Evolutionary conservation across 2,329 filamentous ascomycete species (phyloP), one percentile per base, ranked within the genome.

Genomic region (Cladophialophora carrionii): DNA sequence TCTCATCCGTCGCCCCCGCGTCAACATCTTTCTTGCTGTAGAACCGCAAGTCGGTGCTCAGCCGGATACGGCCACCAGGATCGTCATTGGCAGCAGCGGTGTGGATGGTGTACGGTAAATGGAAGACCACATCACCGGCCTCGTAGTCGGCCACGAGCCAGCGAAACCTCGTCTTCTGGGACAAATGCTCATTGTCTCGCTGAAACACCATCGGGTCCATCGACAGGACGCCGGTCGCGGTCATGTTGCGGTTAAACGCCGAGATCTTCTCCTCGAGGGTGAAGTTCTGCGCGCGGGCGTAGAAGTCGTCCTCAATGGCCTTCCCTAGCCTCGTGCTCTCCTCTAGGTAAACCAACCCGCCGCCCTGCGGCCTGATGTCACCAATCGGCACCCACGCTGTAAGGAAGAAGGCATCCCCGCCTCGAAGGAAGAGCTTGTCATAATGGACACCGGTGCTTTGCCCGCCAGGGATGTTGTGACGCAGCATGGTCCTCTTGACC

Each of bases 21-120:
- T 78, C 76, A 26, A 54, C 55, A 20, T 68, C 66, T 26, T 63
- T 65, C 56, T 66, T 63, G 37, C 61, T 49, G 67, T 77, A 78
- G 69, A 79, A 81, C 46, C 78, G 70, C 67, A 81, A 66, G 72
- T 81, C 79, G 4, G 78, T 79, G 61, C 75, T 76, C 63, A 81
- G 61, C 56, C 79, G 64, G 53, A 80, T 81, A 48, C 75, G 71
- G 10, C 76, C 74, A 8, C 71, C 41, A 10, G 72, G 67, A 69
- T 81, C 79, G 63, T 80, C 74, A 69, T 81, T 81, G 63, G 74
- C 76, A 8, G 74, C 73, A 24, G 74, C 74, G 0, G 74, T 76
- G 71, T 81, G 77, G n/a, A 81, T 76, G 66, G 75, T 75, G 66
- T 76, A 79, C 9, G 79, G 76, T 63, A 79, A 75, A 70, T 82